A percentile compares a stretch with the other conserved stretches of the same genome.
phyloP scores from a whole-genome alignment of 345 rosid species.

The Syzygium aqueum region DNA sequence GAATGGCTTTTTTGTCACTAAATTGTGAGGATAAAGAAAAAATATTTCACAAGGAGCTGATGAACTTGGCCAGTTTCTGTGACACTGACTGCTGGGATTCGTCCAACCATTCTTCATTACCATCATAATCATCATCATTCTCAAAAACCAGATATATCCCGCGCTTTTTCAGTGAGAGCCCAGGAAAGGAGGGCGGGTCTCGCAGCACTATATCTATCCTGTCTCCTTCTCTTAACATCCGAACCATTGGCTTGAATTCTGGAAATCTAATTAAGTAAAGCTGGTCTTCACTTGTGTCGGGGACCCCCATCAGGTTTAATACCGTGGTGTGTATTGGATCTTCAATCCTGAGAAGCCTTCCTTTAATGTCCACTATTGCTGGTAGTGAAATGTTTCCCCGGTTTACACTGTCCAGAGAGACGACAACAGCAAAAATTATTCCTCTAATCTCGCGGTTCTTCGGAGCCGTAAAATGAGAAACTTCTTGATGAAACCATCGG shows the following conservation, averaged over 20 bases:
- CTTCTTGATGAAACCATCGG: slow-evolving; percentile 37
- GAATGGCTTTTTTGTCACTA: neutral
- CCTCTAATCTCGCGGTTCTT: slow-evolving; percentile 30
- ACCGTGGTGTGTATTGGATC: neutral
- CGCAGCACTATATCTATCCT: slow-evolving; percentile 15
- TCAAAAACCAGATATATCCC: slow-evolving; percentile 39
- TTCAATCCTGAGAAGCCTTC: slow-evolving; percentile 16
- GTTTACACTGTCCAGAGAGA: slow-evolving; percentile 27
- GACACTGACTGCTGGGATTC: slow-evolving; percentile 28
- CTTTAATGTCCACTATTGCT: slow-evolving; percentile 26
- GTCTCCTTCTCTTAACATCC: slow-evolving; percentile 20
- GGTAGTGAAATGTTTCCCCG: slow-evolving; percentile 18
- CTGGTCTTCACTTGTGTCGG: slow-evolving; percentile 30
- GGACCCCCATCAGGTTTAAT: slow-evolving; percentile 39
- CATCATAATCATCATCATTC: slow-evolving; percentile 34
- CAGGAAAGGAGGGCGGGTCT: slow-evolving; percentile 14
- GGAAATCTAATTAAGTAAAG: slow-evolving; percentile 46
- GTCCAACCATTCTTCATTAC: slow-evolving; percentile 28
- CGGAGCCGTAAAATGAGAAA: slow-evolving; percentile 17
- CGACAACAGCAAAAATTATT: slow-evolving; percentile 34
- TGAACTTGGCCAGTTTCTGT: slow-evolving; percentile 27
- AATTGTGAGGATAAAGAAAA: neutral
- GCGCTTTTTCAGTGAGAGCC: slow-evolving; percentile 25
- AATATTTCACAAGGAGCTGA: slow-evolving; percentile 15
- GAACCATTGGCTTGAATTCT: slow-evolving; percentile 17